Base-by-base conservation (phyloP, 257 asterid genomes). In the Forsythia suspensa region DNA sequence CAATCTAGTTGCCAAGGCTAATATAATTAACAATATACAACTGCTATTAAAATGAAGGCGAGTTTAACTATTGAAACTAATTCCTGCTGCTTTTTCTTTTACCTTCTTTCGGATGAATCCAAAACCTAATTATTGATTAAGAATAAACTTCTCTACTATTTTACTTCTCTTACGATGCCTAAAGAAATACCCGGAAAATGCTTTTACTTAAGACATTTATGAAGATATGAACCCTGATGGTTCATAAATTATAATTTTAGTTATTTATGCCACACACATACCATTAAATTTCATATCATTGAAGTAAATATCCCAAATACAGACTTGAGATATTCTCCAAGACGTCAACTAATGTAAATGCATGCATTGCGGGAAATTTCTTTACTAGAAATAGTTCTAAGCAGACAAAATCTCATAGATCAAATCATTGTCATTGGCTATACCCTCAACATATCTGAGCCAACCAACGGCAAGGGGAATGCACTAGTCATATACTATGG, bases 41-140 rank as follows among this genome's bases (percentile, higher is more conserved):
- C 7, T 13, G n/a, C n/a, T 13, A 48, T 48, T 5, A 13, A 13
- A 48, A 48, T 13, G 13, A 13, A 13, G 16, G n/a, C 18, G 55
- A 46, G 18, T 46, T 4, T 46, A 46, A 13, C 34, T 46, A 15
- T 12, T 1, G 55, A 46, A 8, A 16, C 55, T 6, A 46, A 12
- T 4, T 46, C 55, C 6, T 46, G 55, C 12, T 46, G 55, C 13
- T 12, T 67, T 48, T 13, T 13, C 37, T 61, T 68, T 44, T 29
- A 21, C 34, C 38, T 34, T 15, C 11, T 10, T 38, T 36, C 18
- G 36, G 11, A 70, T 69, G 71, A 6, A 52, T 74, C 74, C 24
- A 6, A 72, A 73, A 77, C 76, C 82, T 78, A 74, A 16, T 12
- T 48, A 55, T 52, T 74, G 65, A 59, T 74, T 51, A 5, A 51